These are phyloP conservation scores for Aquilaria malaccensis DNA, from an alignment of 345 rosid species.

Conservation along the genomic window DNA sequence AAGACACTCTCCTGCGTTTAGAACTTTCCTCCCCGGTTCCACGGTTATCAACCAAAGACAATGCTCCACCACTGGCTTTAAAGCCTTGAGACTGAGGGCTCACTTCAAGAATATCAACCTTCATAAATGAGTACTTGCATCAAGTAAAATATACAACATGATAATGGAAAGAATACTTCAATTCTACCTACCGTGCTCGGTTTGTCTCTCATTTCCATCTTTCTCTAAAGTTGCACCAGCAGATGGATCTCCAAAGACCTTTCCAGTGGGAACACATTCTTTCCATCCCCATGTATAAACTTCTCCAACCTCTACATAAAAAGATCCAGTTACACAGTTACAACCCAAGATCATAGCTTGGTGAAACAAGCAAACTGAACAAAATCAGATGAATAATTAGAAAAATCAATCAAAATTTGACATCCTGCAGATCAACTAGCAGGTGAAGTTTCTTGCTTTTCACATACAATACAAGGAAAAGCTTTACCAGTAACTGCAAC, in stretches of 20 bases:
- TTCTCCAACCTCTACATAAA: slow-evolving; percentile 50
- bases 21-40: slow-evolving; percentile 53
- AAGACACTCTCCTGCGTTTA: slow-evolving; percentile 62
- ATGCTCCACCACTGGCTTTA: slow-evolving; percentile 40
- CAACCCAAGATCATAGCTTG: not conserved
- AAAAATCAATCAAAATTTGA: not conserved
- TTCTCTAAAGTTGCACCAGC: slow-evolving; percentile 30
- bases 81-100: slow-evolving; percentile 53
- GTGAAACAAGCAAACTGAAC: not conserved
- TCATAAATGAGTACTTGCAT: slow-evolving; percentile 13
- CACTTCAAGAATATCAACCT: slow-evolving; percentile 29
- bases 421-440: too few species aligned
- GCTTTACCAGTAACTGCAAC: slow-evolving; percentile 74
- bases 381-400: not conserved
- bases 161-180: slow-evolving; percentile 2
- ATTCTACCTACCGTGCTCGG: slow-evolving; percentile 58
- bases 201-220: slow-evolving; percentile 48
- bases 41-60: slow-evolving; percentile 35
- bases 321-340: slow-evolving; percentile 1
- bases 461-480: not conserved
- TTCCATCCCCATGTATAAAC: slow-evolving; percentile 99
- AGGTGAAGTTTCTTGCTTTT: too few species aligned
- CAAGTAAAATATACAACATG: slow-evolving; percentile 8
- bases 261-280: slow-evolving; percentile 95
- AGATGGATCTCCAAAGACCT: slow-evolving; percentile 50